Base-by-base conservation (phyloP, 2,329 filamentous ascomycete species). In the Corniculantispora saksenae region DNA sequence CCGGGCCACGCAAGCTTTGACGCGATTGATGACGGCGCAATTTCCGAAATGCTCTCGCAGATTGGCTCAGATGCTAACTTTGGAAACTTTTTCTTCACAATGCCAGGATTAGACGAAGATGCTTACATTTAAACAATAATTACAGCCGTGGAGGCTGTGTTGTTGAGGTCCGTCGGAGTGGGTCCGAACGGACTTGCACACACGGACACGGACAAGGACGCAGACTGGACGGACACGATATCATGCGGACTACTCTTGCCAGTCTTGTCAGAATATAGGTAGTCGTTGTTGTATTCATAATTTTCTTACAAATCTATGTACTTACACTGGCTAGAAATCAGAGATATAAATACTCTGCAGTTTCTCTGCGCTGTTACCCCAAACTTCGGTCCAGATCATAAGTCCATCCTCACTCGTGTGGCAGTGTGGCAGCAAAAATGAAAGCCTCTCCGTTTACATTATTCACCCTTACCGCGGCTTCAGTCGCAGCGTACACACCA, bases 181-280 rank as follows among this genome's bases (percentile, higher is more conserved):
- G 53, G 53, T 12, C 32, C 40, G 23, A 25, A 43, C 38, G 55
- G 35, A 58, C 53, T 13, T 38, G 53, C n/a, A 56, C 51, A 63
- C 23, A 47, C 69, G 68, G 68, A 69, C 65, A 63, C 65, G 69
- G 69, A 70, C 50, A 66, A 55, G 29, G n/a, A n/a, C n/a, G n/a
- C n/a, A 35, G 29, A 32, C 10, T 5, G 32, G 32, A 32, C 32
- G 10, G 32, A 32, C 32, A 32, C 32, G 6, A 32, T 32, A 10
- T 10, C 32, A 9, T 23, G 40, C 53, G 53, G 53, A 56, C 29
- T 56, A 56, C 29, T 38, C 29, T 32, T 38, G 32, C 32, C 32
- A 32, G 10, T 32, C 6, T 32, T 32, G 32, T 32, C 32, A 32
- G 32, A 6, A 32, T 23, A 32, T n/a, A n/a, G n/a, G n/a, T n/a